Evolutionary conservation across 2,329 filamentous ascomycete species (phyloP).

Genomic region (Ascochyta rabiei): DNA sequence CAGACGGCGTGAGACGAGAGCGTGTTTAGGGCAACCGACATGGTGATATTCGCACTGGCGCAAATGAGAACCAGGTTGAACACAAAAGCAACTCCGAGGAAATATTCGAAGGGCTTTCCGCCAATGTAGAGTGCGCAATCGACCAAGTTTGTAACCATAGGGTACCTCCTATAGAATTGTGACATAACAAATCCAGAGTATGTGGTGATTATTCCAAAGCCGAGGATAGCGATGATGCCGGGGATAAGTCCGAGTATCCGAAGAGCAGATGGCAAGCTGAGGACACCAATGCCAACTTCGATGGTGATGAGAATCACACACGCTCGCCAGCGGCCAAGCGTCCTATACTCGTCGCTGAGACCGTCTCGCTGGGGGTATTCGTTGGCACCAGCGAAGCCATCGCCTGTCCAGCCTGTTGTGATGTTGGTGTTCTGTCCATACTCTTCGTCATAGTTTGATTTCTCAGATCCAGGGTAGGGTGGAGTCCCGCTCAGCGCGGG

Average conservation of each 20-base stretch:
- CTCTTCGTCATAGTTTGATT: conserved; percentile 27
- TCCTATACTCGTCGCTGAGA: conserved; percentile 32
- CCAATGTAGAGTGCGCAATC: conserved; percentile 37
- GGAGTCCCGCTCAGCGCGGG: conserved; percentile 16
- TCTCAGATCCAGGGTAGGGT: conserved; percentile 28
- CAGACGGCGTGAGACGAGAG: conserved; percentile 67
- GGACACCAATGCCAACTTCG: conserved; percentile 39
- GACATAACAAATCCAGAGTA: conserved; percentile 38
- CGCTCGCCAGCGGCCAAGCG: conserved; percentile 36
- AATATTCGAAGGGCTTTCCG: conserved; percentile 34
- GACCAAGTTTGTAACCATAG: conserved; percentile 39
- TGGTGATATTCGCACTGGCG: conserved; percentile 37
- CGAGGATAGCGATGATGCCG: conserved; percentile 39
- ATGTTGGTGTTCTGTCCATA: conserved; percentile 34
- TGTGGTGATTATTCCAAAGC: conserved; percentile 33
- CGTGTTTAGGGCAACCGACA: conserved; percentile 67
- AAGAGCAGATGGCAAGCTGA: conserved; percentile 37
- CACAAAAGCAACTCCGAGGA: conserved; percentile 32
- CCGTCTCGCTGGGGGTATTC: conserved; percentile 26
- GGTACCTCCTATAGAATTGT: conserved; percentile 35
- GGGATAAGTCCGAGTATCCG: conserved; percentile 37
- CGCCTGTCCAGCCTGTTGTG: conserved; percentile 33
- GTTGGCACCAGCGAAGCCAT: conserved; percentile 28
- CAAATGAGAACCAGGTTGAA: conserved; percentile 39
- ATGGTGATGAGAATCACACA: conserved; percentile 41